Percentiles rank a stretch among this genome's conserved stretches.
phyloP scores from a whole-genome alignment of 305 asterid genomes.

The Petunia hybrid region DNA sequence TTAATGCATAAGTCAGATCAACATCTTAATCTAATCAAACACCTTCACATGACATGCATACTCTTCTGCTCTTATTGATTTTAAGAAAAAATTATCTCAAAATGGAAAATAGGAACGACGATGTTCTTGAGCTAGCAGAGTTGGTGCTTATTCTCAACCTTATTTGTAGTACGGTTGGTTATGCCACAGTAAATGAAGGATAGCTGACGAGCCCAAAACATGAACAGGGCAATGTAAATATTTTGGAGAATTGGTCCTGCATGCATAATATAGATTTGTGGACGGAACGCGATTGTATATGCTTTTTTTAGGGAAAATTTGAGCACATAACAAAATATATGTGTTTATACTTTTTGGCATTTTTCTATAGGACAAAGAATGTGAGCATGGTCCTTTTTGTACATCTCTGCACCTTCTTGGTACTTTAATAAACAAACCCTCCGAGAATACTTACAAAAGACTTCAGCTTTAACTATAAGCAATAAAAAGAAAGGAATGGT shows the following conservation, averaged over 20 bases:
- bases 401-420: constrained; percentile 22
- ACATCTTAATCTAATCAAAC: constrained; percentile 24
- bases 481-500: constrained; percentile 7
- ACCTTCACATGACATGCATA: neutral
- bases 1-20: neutral
- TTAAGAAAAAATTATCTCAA: neutral
- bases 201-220: constrained; percentile 15
- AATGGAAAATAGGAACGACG: neutral
- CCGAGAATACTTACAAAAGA: constrained; percentile 1
- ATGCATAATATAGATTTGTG: constrained; percentile 10
- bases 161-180: constrained; percentile 6
- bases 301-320: neutral
- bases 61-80: neutral
- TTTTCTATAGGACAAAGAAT: constrained; percentile 12
- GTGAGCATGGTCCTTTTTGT: constrained; percentile 26
- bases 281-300: neutral
- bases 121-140: constrained; percentile 15
- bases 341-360: neutral
- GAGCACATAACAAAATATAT: neutral
- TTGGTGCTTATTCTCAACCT: neutral
- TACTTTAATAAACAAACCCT: neutral
- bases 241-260: constrained; percentile 13
- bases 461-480: constrained; percentile 6
- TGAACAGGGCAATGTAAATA: constrained; percentile 13
- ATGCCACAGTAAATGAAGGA: constrained; percentile 15